Evolutionary conservation across 352 stramenopile genomes (phyloP).

Genomic region (Peronospora farinosa): DNA sequence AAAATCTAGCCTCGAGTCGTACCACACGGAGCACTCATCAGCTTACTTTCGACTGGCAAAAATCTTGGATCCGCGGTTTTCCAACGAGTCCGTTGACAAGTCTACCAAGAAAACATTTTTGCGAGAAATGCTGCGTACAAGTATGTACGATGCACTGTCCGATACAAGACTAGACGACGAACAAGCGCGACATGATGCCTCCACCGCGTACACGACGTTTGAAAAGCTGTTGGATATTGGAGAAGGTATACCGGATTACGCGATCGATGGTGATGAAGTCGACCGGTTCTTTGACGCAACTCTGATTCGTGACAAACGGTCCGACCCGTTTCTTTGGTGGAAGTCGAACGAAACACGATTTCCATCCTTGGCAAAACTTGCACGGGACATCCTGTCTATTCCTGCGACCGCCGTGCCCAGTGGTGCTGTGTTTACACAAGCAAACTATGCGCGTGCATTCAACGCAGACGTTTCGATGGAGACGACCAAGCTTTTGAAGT

Average conservation of each 20-base stretch:
- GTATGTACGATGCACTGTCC: constrained; percentile 54
- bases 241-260: constrained; percentile 69
- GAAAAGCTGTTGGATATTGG: constrained; percentile 78
- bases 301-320: constrained; percentile 73
- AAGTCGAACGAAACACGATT: constrained; percentile 80
- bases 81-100: constrained; percentile 76
- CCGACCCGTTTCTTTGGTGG: constrained; percentile 76
- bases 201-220: constrained; percentile 71
- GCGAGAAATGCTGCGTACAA: constrained; percentile 68
- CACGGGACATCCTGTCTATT: constrained; percentile 70
- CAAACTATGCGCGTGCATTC: constrained; percentile 50
- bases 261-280: constrained; percentile 71
- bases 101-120: constrained; percentile 68
- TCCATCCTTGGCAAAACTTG: constrained; percentile 59
- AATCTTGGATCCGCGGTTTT: constrained; percentile 73
- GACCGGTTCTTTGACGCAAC: constrained; percentile 81
- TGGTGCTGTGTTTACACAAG: constrained; percentile 63
- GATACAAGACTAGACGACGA: constrained; percentile 52
- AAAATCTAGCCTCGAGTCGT: constrained; percentile 58
- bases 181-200: constrained; percentile 49
- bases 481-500: constrained; percentile 74
- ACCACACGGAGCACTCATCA: constrained; percentile 62
- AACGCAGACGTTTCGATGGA: constrained; percentile 45
- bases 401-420: constrained; percentile 61
- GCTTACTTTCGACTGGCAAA: constrained; percentile 70